Conservation (phyloP, 2,329 filamentous ascomycete genomes). For the Bipolaris victoriae region DNA sequence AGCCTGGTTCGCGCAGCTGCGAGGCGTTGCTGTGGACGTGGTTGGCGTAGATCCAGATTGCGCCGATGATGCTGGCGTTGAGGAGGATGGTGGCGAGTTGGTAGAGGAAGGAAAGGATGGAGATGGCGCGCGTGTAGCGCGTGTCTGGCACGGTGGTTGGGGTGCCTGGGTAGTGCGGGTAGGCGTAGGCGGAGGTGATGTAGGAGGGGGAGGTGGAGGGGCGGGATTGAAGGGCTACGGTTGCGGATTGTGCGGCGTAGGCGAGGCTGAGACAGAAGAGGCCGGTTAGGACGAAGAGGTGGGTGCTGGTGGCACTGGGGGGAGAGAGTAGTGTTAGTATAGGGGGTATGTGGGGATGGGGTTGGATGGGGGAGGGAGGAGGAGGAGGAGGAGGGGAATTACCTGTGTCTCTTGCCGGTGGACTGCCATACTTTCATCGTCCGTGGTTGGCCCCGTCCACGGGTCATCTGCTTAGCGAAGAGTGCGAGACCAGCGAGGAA, state of each 20-base stretch:
- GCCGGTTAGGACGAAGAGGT: conserved; percentile 24
- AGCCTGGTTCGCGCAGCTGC: conserved; percentile 20
- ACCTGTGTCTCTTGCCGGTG: conserved; percentile 10
- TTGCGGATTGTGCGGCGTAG: conserved; percentile 23
- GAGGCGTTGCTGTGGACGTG: conserved; percentile 26
- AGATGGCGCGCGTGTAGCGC: conserved; percentile 19
- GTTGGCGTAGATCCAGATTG: conserved; percentile 29
- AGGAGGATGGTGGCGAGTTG: conserved; percentile 25
- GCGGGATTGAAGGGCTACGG: conserved; percentile 22
- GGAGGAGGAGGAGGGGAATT: not conserved
- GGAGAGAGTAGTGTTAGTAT: not conserved
- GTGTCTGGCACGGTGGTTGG: not conserved
- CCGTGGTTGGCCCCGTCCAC: conserved; percentile 17
- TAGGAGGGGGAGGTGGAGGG: conserved; percentile 18
- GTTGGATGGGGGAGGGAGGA: no score
- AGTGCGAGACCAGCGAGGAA: conserved; percentile 12
- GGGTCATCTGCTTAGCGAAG: conserved; percentile 15
- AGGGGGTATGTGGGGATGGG: no score
- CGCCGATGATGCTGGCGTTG: conserved; percentile 32
- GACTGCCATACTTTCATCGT: conserved; percentile 16
- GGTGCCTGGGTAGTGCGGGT: conserved; percentile 15
- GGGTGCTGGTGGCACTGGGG: conserved; percentile 14
- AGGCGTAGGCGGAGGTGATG: conserved; percentile 24
- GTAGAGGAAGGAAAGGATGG: conserved; percentile 25
- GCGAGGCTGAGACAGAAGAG: conserved; percentile 23